Evolutionary conservation across 148 eudicot genomes (phyloP), one percentile per base, ranked within the genome.

Genomic region (Rhododendron henanense): DNA sequence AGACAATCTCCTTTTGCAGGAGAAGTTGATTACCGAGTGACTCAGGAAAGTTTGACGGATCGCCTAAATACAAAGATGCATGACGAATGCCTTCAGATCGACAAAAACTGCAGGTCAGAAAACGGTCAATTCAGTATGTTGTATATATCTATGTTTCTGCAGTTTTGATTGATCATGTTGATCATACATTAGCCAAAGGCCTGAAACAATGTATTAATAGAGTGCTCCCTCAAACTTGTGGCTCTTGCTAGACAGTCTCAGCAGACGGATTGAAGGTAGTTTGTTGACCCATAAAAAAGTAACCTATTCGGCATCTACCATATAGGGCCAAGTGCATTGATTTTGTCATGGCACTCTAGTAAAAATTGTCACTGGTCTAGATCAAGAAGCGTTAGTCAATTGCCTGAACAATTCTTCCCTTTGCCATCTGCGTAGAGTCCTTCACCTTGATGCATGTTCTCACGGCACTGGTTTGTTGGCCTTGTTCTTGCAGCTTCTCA

Each of bases 11-110:
- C 31, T 81, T 83, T 41, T 84, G 61, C 83, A 92, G 98, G 92
- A 85, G 83, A 94, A 67, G 88, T 93, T 41, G 10, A 78, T 44
- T 95, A 85, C 81, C 93, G 92, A 81, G 98, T 94, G 84, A 95
- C 95, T 7, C 88, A 90, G 47, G 96, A 95, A 85, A 92, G 94
- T 84, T 74, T 96, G 89, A 91, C 85, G 90, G 98, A 95, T 45
- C 93, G 96, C 85, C 87, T 90, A 67, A 95, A 91, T 87, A 95
- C 93, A 63, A 89, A 95, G 84, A 93, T 96, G 96, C 98, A 93
- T 79, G 97, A 96, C 80, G 93, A 93, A 51, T 88, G 94, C 87
- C 95, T 93, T 87, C 88, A 84, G 87, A 95, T 96, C 59, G 90
- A 92, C 88, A 86, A 94, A 85, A 88, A 88, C 25, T 94, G 98